Conservation (phyloP, 108 stramenopile genomes). For the Cylindrotheca fusiformis region DNA sequence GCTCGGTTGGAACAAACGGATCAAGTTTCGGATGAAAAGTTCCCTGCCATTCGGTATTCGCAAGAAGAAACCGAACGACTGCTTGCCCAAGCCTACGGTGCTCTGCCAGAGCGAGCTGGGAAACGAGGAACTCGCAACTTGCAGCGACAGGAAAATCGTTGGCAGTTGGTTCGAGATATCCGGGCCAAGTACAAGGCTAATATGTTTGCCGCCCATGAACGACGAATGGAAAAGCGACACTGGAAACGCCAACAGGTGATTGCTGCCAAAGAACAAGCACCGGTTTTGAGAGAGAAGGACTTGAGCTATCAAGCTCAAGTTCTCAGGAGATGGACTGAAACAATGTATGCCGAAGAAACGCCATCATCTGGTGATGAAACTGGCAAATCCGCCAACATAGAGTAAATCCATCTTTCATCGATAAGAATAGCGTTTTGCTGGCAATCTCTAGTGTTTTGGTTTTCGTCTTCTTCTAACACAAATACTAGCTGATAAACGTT, state of each 20-base stretch:
- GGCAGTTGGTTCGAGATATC: conserved; percentile 56
- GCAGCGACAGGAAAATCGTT: conserved; percentile 60
- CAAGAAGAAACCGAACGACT: conserved; percentile 81
- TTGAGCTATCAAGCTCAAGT: conserved; percentile 64
- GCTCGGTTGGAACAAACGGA: conserved; percentile 4
- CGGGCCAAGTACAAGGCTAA: conserved; percentile 55
- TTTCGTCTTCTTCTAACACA: too few relatives aligned
- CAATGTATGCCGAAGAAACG: too few relatives aligned
- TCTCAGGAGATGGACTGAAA: conserved; percentile 49
- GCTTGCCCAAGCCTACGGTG: conserved; percentile 68
- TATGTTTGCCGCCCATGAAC: conserved; percentile 45
- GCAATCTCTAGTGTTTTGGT: too few relatives aligned
- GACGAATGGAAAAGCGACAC: conserved; percentile 69
- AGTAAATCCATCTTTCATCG: too few relatives aligned
- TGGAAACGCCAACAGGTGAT: conserved; percentile 41
- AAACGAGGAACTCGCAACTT: conserved; percentile 75
- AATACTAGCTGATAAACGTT: too few relatives aligned
- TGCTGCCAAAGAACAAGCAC: conserved; percentile 43
- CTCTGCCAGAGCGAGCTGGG: conserved; percentile 65
- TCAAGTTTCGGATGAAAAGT: conserved; percentile 28
- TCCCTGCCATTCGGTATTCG: conserved; percentile 72
- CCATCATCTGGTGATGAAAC: too few relatives aligned
- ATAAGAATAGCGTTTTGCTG: too few relatives aligned
- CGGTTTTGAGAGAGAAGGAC: conserved; percentile 40
- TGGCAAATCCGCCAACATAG: too few relatives aligned